phyloP scores from a whole-genome alignment of 2,329 filamentous ascomycete species.

The Aspergillus proliferans region DNA sequence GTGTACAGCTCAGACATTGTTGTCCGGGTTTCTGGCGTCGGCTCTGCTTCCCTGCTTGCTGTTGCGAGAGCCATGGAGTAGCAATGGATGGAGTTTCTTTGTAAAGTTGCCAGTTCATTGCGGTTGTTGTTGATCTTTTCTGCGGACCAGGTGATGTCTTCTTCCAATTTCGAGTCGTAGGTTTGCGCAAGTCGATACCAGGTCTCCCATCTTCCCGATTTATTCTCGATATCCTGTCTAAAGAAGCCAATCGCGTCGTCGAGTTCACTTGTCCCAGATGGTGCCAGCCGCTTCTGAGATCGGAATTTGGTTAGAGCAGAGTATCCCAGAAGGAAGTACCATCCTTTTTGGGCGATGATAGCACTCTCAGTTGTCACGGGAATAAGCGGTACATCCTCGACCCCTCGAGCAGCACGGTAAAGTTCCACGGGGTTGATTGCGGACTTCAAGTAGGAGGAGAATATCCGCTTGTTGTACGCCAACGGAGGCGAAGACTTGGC shows the following conservation, averaged over 20 bases:
- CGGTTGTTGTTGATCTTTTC: conserved; percentile 86
- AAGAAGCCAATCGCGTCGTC: conserved; percentile 76
- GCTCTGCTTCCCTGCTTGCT: conserved; percentile 52
- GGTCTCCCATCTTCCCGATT: conserved; percentile 75
- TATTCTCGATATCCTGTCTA: conserved; percentile 75
- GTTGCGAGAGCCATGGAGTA: conserved; percentile 64
- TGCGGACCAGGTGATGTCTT: conserved; percentile 79
- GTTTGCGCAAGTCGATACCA: conserved; percentile 86
- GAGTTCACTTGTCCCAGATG: conserved; percentile 74
- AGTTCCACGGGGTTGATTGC: conserved; percentile 76
- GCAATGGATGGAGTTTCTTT: conserved; percentile 77
- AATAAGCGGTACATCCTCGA: conserved; percentile 66
- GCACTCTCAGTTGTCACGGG: conserved; percentile 64
- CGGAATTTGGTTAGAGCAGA: conserved; percentile 82
- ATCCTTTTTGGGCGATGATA: conserved; percentile 69
- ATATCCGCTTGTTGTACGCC: conserved; percentile 78
- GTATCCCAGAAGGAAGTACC: conserved; percentile 88
- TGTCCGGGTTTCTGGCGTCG: conserved; percentile 46
- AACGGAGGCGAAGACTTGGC: conserved; percentile 73
- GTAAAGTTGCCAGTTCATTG: conserved; percentile 64
- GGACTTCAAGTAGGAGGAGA: conserved; percentile 73
- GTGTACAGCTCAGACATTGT: conserved; percentile 61
- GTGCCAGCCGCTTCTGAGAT: conserved; percentile 68
- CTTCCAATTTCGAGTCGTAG: conserved; percentile 81
- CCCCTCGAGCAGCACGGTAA: conserved; percentile 73